A percentile compares a stretch with the other conserved stretches of the same genome.
Conservation (phyloP, 1,139 yeast genomes). For the Blastobotrys serpentis region DNA sequence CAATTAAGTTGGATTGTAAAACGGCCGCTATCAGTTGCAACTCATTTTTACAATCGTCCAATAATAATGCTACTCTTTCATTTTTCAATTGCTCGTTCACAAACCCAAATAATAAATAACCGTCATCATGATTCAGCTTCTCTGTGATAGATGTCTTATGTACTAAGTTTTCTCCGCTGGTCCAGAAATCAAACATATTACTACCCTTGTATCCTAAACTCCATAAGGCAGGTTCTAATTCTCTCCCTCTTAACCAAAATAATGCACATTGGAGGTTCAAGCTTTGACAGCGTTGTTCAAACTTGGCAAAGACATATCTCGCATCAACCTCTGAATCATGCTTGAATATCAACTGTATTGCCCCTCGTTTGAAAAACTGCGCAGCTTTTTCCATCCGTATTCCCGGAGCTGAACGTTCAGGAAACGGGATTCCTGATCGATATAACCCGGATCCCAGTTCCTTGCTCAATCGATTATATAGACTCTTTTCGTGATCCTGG, state of each 20-base stretch:
- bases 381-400: slow-evolving; percentile 9
- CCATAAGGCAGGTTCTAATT: slow-evolving; percentile 14
- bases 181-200: slow-evolving; percentile 13
- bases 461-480: slow-evolving; percentile 10
- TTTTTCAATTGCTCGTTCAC: slow-evolving; percentile 2
- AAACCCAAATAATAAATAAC: slow-evolving; percentile 10
- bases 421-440: slow-evolving; percentile 9
- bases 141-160: not conserved
- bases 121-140: not conserved
- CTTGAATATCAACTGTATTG: not conserved
- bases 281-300: not conserved
- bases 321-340: not conserved
- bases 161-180: slow-evolving; percentile 9
- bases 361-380: not conserved
- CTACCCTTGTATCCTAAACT: slow-evolving; percentile 11
- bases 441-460: not conserved
- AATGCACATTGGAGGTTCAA: not conserved
- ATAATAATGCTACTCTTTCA: not conserved
- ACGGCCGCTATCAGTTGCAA: slow-evolving; percentile 15
- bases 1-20: slow-evolving; percentile 3
- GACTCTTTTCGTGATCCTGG: not conserved
- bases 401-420: slow-evolving; percentile 14
- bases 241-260: slow-evolving; percentile 5
- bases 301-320: not conserved
- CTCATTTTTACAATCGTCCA: slow-evolving; percentile 9